A percentile compares a stretch with the other conserved stretches of the same genome.
Conservation (phyloP, 2,329 filamentous ascomycete species). For the Aspergillus sp. region DNA sequence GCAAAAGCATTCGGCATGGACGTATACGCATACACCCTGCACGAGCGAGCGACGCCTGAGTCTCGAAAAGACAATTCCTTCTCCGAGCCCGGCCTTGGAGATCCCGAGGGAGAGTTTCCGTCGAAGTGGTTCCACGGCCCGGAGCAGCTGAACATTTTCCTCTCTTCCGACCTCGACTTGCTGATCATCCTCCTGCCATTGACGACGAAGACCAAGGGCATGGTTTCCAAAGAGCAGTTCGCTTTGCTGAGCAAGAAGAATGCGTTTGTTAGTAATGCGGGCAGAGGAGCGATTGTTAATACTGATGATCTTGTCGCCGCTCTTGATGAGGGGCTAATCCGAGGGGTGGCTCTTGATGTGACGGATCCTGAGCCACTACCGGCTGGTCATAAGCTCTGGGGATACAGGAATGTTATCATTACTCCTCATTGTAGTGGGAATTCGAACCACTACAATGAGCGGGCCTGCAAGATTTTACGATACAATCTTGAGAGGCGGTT, state of each 20-base stretch:
- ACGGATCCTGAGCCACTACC: slow-evolving; percentile 1
- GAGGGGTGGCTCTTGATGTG: slow-evolving; percentile 2
- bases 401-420: slow-evolving; percentile 5
- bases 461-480: neutral
- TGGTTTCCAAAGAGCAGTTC: slow-evolving; percentile 4
- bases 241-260: slow-evolving; percentile 2
- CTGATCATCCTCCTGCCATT: slow-evolving; percentile 3
- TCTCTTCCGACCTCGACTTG: slow-evolving; percentile 3
- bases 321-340: neutral
- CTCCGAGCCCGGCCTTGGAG: neutral
- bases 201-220: neutral
- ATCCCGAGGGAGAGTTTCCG: neutral
- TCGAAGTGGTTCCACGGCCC: slow-evolving; percentile 1
- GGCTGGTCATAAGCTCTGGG: neutral
- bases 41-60: neutral
- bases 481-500: neutral
- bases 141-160: slow-evolving; percentile 3
- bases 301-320: slow-evolving; percentile 1
- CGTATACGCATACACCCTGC: neutral
- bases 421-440: slow-evolving; percentile 4
- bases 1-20: slow-evolving; percentile 4
- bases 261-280: slow-evolving; percentile 1
- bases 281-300: neutral
- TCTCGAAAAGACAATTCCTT: neutral
- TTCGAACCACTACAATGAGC: slow-evolving; percentile 2